Conservation (phyloP, 257 asterid species). For the Anisodus acutangulus region DNA sequence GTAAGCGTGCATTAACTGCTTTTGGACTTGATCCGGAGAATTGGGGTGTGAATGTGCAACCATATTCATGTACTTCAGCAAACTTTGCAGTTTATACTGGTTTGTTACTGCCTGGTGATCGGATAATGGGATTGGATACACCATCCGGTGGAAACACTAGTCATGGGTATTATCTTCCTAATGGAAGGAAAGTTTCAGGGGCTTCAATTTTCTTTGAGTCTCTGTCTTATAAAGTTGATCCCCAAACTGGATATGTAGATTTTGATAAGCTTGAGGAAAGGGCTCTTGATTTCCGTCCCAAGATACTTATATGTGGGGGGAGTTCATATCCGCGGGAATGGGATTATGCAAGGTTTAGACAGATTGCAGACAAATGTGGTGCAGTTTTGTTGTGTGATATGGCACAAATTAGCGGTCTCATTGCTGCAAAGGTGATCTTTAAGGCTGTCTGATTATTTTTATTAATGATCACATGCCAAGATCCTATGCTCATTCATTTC, state of each 20-base stretch:
- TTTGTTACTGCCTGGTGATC: conserved; percentile 81
- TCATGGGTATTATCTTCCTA: conserved; percentile 90
- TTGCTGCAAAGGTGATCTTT: conserved; percentile 79
- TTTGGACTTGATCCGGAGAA: conserved; percentile 47
- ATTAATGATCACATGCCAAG: neutral
- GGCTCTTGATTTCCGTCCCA: conserved; percentile 88
- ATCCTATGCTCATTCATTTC: neutral
- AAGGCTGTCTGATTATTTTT: neutral
- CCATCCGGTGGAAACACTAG: conserved; percentile 97
- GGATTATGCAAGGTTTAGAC: conserved; percentile 80
- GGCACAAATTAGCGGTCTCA: conserved; percentile 91
- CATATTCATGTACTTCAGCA: conserved; percentile 89
- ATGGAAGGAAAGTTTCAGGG: conserved; percentile 94
- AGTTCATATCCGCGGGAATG: conserved; percentile 89
- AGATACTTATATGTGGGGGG: conserved; percentile 90
- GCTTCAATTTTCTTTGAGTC: conserved; percentile 87
- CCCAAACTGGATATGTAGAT: conserved; percentile 78
- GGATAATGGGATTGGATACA: conserved; percentile 92
- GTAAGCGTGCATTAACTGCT: conserved; percentile 55
- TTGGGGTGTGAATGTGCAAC: conserved; percentile 96
- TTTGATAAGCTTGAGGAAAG: conserved; percentile 86
- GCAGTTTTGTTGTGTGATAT: conserved; percentile 84
- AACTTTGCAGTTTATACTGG: conserved; percentile 90
- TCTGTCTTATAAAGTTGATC: conserved; percentile 77
- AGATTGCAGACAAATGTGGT: conserved; percentile 86